Evolutionary conservation across 2,329 filamentous ascomycete species (phyloP).

Genomic region (Aspergillus novofumigatus): DNA sequence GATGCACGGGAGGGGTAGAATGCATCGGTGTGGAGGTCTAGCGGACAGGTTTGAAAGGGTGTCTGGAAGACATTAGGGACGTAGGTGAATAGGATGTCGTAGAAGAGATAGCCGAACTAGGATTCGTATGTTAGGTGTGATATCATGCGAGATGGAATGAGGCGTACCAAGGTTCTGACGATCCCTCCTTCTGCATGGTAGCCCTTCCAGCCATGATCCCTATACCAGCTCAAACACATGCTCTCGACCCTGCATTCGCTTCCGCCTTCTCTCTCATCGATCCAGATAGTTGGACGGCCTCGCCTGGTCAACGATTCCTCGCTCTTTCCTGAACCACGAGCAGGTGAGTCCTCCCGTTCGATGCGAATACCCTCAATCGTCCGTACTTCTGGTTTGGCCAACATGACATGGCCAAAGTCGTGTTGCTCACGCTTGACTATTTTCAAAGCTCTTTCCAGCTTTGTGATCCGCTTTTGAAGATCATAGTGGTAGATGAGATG

Average conservation of each 20-base stretch:
- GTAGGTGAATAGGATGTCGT: slow-evolving; percentile 87
- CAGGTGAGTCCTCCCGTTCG: slow-evolving; percentile 52
- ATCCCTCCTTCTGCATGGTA: slow-evolving; percentile 92
- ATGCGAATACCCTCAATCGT: slow-evolving; percentile 74
- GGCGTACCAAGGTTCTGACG: slow-evolving; percentile 67
- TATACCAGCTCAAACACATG: slow-evolving; percentile 89
- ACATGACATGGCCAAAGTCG: slow-evolving; percentile 80
- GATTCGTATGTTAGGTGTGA: background rate
- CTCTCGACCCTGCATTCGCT: slow-evolving; percentile 83
- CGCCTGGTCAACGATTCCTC: slow-evolving; percentile 22
- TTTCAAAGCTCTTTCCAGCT: slow-evolving; percentile 79
- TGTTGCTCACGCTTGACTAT: slow-evolving; percentile 84
- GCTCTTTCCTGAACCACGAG: slow-evolving; percentile 11
- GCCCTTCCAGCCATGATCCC: slow-evolving; percentile 81
- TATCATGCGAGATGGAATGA: background rate
- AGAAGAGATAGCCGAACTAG: slow-evolving; percentile 78
- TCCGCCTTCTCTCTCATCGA: slow-evolving; percentile 67
- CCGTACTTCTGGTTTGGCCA: slow-evolving; percentile 72
- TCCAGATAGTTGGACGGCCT: slow-evolving; percentile 69
- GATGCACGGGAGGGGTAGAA: slow-evolving; percentile 84
- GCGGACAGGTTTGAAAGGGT: slow-evolving; percentile 84
- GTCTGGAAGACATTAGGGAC: slow-evolving; percentile 97
- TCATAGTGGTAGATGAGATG: slow-evolving; percentile 94
- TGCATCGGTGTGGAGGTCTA: slow-evolving; percentile 88
- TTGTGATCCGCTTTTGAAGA: slow-evolving; percentile 86